Base-by-base conservation (phyloP, 108 stramenopile genomes). In the Schizochytrium sp. region DNA sequence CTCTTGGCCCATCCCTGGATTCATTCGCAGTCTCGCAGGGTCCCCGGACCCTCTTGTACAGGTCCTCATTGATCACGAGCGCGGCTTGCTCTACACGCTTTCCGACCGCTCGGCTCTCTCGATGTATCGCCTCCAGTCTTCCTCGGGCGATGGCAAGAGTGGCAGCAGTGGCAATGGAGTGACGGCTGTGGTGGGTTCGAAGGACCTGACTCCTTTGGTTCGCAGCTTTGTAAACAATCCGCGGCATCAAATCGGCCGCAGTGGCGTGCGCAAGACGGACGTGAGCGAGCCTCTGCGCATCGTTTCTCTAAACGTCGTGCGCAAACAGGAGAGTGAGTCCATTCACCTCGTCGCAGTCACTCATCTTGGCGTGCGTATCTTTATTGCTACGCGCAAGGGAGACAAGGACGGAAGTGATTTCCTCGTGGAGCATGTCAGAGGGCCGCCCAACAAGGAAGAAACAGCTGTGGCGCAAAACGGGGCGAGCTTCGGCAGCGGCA, bases 271-370 rank as follows among this genome's bases (percentile, higher is more conserved):
- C 50, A 83, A 55, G 53, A 5, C 76, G 1, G 64, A 69, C 64
- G 42, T 69, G 12, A 44, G 42, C 5, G 64, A 69, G 0, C 2
- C 64, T 3, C 64, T 69, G 10, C 64, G 64, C 0, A 83, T 83
- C 47, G 76, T 83, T n/a, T 83, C 76, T 46, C 53, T 83, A n/a
- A 83, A 83, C 55, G 40, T 83, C 10, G 76, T 83, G 50, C 47
- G 53, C 50, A 49, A 55, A 53, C 53, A 49, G 53, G 76, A 83
- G 3, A 83, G 76, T 53, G 76, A 83, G 45, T 55, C 53, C 45
- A 83, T 83, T 83, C 76, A 83, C 53, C 76, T 83, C 47, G 76
- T 83, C 5, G 76, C 76, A 1, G 40, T 83, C 40, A 83, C 76
- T 5, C 76, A 83, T 3, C 47, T 55, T 13, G 76, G 76, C 76